Evolutionary conservation across 1,284 basidiomycete genomes (phyloP).

Genomic region (Ceratobasidium theobromae): DNA sequence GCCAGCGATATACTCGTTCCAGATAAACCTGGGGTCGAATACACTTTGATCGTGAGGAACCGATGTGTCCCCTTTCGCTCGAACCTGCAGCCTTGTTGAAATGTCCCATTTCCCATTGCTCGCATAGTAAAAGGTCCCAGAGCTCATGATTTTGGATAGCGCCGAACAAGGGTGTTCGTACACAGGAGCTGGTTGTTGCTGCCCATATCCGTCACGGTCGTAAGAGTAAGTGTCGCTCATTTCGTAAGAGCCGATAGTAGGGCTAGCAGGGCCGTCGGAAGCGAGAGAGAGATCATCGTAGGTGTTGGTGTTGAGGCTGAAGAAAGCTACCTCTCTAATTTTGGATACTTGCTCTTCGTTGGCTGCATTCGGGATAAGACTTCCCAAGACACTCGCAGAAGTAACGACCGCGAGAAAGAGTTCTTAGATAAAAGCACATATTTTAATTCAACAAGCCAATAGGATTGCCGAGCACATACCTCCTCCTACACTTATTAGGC

Average conservation of each 20-base stretch:
- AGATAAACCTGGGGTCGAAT: conserved; percentile 82
- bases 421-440: conserved; percentile 50
- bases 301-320: conserved; percentile 63
- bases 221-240: conserved; percentile 22
- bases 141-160: conserved; percentile 87
- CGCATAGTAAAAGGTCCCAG: conserved; percentile 93
- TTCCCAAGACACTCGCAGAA: conserved; percentile 74
- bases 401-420: conserved; percentile 78
- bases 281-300: conserved; percentile 69
- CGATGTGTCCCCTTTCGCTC: conserved; percentile 56
- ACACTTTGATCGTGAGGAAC: conserved; percentile 55
- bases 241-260: conserved; percentile 42
- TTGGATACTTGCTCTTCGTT: conserved; percentile 64
- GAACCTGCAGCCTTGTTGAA: conserved; percentile 72
- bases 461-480: conserved; percentile 40
- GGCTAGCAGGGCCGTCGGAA: conserved; percentile 52
- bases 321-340: conserved; percentile 79
- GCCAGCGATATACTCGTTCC: conserved; percentile 82
- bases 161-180: conserved; percentile 90
- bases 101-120: conserved; percentile 83
- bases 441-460: background rate
- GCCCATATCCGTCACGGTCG: conserved; percentile 14
- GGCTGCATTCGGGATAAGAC: conserved; percentile 63
- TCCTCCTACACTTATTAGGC: conserved; percentile 50
- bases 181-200: conserved; percentile 46